These are phyloP conservation scores for Fulvia fulva DNA, from an alignment of 2,329 filamentous ascomycete species.

Conservation along the genomic window DNA sequence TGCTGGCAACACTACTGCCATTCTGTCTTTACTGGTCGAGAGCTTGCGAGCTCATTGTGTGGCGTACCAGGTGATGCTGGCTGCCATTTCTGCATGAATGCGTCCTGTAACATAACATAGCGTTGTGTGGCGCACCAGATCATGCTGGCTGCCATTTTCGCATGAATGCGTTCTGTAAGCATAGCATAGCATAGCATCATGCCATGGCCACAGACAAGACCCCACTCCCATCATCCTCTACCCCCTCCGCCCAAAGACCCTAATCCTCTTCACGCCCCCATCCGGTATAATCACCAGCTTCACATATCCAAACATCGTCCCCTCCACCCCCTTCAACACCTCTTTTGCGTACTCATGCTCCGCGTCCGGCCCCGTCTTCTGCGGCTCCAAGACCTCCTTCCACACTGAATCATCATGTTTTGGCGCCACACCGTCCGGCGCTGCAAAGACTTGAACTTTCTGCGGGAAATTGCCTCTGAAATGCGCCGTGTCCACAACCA, in stretches of 20 bases:
- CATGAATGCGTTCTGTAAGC: too few species aligned
- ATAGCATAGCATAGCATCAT: too few species aligned
- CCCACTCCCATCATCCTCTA: not conserved
- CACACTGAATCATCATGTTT: slow-evolving; percentile 58
- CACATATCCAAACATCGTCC: slow-evolving; percentile 68
- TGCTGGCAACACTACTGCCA: not conserved
- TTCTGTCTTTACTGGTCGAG: slow-evolving; percentile 7
- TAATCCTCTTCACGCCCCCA: slow-evolving; percentile 83
- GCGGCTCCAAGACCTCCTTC: slow-evolving; percentile 62
- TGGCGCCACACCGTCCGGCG: slow-evolving; percentile 52
- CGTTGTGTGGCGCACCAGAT: not conserved
- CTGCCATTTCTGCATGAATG: slow-evolving; percentile 8
- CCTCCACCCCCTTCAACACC: slow-evolving; percentile 45
- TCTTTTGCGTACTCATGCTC: slow-evolving; percentile 61
- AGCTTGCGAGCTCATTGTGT: not conserved
- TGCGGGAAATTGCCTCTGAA: slow-evolving; percentile 83
- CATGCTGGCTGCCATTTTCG: slow-evolving; percentile 4
- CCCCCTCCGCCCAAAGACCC: slow-evolving; percentile 61
- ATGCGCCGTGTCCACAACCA: slow-evolving; percentile 76
- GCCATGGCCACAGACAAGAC: too few species aligned
- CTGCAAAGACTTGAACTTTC: slow-evolving; percentile 63
- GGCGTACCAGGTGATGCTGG: slow-evolving; percentile 8
- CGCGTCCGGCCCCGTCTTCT: slow-evolving; percentile 67
- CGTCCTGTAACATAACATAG: not conserved
- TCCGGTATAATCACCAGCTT: slow-evolving; percentile 93